Conservation (phyloP, 805 yeast species). For the Ogataea saltuana region DNA sequence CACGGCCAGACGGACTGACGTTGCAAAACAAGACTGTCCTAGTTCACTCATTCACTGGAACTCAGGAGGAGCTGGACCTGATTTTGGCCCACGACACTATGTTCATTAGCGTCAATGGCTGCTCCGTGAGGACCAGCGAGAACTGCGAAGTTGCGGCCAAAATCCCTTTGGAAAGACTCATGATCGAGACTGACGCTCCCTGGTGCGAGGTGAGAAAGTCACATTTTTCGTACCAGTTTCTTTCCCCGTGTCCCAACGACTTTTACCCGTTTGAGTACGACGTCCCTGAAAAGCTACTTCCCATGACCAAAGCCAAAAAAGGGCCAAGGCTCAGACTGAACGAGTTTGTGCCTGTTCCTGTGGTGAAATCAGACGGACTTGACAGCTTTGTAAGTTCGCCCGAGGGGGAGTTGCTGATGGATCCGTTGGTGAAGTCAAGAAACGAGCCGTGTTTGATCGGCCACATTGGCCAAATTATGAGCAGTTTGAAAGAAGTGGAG, state of each 20-base stretch:
- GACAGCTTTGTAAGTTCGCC: constrained; percentile 33
- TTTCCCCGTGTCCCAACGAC: constrained; percentile 56
- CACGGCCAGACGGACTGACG: constrained; percentile 31
- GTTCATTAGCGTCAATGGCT: constrained; percentile 86
- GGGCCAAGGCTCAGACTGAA: constrained; percentile 39
- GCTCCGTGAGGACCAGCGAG: constrained; percentile 79
- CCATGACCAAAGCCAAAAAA: constrained; percentile 19
- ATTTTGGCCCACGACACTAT: constrained; percentile 57
- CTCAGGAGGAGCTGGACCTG: constrained; percentile 57
- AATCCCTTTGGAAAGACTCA: constrained; percentile 69
- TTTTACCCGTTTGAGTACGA: constrained; percentile 47
- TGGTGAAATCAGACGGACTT: constrained; percentile 59
- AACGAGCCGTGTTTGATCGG: constrained; percentile 92
- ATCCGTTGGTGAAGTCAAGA: constrained; percentile 71
- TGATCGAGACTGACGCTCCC: constrained; percentile 96
- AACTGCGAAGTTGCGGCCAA: constrained; percentile 62
- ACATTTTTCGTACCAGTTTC: constrained; percentile 67
- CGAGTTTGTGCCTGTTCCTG: constrained; percentile 58
- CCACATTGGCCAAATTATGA: constrained; percentile 70
- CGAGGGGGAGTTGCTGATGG: constrained; percentile 25
- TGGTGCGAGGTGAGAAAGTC: constrained; percentile 94
- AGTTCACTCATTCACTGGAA: constrained; percentile 94
- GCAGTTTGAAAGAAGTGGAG: constrained; percentile 47
- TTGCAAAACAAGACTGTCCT: constrained; percentile 60
- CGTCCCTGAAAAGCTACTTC: constrained; percentile 12